phyloP scores from a whole-genome alignment of 495 filamentous ascomycete species.

The Podospora pseudoanserina region DNA sequence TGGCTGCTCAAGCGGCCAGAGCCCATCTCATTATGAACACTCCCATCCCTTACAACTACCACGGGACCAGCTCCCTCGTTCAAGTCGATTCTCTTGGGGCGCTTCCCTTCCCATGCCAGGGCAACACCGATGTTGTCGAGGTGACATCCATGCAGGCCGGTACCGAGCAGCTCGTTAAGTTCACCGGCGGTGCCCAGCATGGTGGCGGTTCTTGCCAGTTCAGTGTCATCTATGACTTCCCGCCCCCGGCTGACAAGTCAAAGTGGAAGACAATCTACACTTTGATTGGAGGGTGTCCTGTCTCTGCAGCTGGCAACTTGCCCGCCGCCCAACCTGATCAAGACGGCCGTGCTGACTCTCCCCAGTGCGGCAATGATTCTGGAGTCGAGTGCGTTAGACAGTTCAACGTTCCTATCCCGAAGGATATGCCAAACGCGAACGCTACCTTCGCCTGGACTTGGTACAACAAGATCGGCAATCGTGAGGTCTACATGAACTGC shows the following conservation, averaged over 20 bases:
- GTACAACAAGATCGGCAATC: slow-evolving; percentile 83
- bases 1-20: slow-evolving; percentile 12
- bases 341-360: slow-evolving; percentile 21
- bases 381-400: slow-evolving; percentile 28
- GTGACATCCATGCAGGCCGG: slow-evolving; percentile 42
- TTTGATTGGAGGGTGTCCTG: slow-evolving; percentile 71
- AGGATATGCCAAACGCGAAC: slow-evolving; percentile 52
- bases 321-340: slow-evolving; percentile 19
- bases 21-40: slow-evolving; percentile 30
- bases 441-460: slow-evolving; percentile 81
- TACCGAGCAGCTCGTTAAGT: slow-evolving; percentile 48
- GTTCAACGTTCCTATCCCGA: slow-evolving; percentile 52
- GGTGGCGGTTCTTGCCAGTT: slow-evolving; percentile 86
- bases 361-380: slow-evolving; percentile 27
- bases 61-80: slow-evolving; percentile 23
- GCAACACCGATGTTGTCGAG: slow-evolving; percentile 35
- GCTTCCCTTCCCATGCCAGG: slow-evolving; percentile 79
- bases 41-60: slow-evolving; percentile 37
- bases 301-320: slow-evolving; percentile 43
- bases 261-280: slow-evolving; percentile 74
- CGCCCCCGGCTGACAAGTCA: slow-evolving; percentile 50
- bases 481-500: slow-evolving; percentile 92
- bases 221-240: slow-evolving; percentile 66
- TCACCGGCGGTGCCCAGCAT: slow-evolving; percentile 65
- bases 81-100: slow-evolving; percentile 38